Evolutionary conservation across 2,329 filamentous ascomycete genomes (phyloP), one percentile per base, ranked within the genome.

Genomic region (Cercospora sp.): DNA sequence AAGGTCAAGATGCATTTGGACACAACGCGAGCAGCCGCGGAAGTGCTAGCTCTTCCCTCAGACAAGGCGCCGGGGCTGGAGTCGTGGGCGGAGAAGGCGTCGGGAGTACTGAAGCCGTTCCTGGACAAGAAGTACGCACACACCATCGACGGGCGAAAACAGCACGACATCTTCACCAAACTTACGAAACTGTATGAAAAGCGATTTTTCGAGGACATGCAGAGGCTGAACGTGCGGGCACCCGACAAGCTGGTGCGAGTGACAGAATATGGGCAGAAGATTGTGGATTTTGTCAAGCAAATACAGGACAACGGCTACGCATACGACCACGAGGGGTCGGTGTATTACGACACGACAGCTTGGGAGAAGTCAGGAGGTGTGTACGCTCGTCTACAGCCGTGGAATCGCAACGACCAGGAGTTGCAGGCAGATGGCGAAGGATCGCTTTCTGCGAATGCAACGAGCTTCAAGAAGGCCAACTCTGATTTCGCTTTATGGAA

Each of bases 401-500:
- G 93, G 82, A 95, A 91, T 79, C 86, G 90, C 65, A 93, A 92
- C 69, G 91, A 98, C 81, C 90, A 93, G 77, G 89, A 89, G 3
- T 82, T 97, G 26, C 89, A 91, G 73, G 93, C 93, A 7, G 94
- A 98, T 74, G 94, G 94, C 9, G 95, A 98, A 78, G 94, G 94
- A 0, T 91, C 93, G 0, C 79, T 97, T 55, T 84, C 85, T 9
- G 85, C 85, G 68, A 78, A 77, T 65, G 73, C 74, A 59, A 82
- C 83, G 5, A 82, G 82, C 0, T 86, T 86, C 73, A 98, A 98
- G 83, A 88, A 90, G 64, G 89, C 88, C 26, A 84, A 89, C 1
- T 90, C 91, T 6, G 94, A 98, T 76, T 98, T 98, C 80, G 94
- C 93, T 0, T 83, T 98, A 1, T 97, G 93, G 94, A 98, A 98